These are phyloP conservation scores for Podospora pseudopauciseta DNA, from an alignment of 495 filamentous ascomycete species.

Conservation along the genomic window DNA sequence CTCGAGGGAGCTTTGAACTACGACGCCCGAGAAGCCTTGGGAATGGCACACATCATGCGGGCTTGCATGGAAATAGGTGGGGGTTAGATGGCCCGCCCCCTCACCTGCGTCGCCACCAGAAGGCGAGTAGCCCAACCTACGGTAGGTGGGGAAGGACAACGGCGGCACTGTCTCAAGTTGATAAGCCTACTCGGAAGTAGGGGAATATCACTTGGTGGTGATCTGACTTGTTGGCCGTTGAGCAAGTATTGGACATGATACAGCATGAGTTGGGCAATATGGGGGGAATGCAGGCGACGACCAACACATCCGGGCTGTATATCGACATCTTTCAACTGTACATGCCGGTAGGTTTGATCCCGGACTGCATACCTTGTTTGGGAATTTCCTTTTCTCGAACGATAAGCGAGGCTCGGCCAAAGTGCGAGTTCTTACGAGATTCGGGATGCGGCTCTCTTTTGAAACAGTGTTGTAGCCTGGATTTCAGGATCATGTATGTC, in stretches of 20 bases:
- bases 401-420: neutral
- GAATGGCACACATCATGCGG: neutral
- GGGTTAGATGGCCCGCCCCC: neutral
- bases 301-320: neutral
- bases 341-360: neutral
- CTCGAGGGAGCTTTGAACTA: neutral
- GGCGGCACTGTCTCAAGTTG: neutral
- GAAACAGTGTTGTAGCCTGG: neutral
- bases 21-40: neutral
- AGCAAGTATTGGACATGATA: neutral
- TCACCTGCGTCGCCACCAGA: neutral
- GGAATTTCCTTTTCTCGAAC: neutral
- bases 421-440: neutral
- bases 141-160: neutral
- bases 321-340: neutral
- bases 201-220: neutral
- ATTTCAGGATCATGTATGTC: neutral
- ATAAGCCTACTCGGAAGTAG: neutral
- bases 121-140: neutral
- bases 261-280: neutral
- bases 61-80: neutral
- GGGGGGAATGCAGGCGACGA: neutral
- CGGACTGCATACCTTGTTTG: neutral
- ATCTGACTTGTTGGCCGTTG: neutral
- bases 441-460: neutral